These are phyloP conservation scores for Fusarium mundagurra DNA, from an alignment of 2,329 filamentous ascomycete genomes.

Conservation along the genomic window DNA sequence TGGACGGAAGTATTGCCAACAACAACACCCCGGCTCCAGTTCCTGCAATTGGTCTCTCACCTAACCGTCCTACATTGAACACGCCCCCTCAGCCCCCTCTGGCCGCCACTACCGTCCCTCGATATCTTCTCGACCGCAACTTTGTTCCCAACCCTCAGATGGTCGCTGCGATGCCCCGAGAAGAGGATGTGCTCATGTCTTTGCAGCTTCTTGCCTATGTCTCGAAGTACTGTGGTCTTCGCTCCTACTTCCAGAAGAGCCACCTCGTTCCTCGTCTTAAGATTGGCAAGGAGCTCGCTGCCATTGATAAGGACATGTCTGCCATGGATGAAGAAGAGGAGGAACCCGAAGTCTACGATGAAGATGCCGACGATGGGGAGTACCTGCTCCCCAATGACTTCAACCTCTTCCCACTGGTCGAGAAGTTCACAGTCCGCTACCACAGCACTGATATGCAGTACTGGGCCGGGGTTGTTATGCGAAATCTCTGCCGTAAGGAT, in stretches of 20 bases:
- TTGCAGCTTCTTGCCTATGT: slow-evolving; percentile 96
- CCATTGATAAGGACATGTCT: slow-evolving; percentile 66
- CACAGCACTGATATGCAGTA: slow-evolving; percentile 99
- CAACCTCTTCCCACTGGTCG: slow-evolving; percentile 97
- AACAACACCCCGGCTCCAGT: slow-evolving; percentile 73
- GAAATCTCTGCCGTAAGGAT: slow-evolving; percentile 97
- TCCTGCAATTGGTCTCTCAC: slow-evolving; percentile 77
- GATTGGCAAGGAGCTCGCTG: slow-evolving; percentile 84
- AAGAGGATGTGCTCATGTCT: slow-evolving; percentile 98
- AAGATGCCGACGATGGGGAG: slow-evolving; percentile 79
- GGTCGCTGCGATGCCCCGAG: slow-evolving; percentile 90
- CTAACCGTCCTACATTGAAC: slow-evolving; percentile 74
- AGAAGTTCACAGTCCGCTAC: slow-evolving; percentile 97
- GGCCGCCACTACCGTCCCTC: slow-evolving; percentile 76
- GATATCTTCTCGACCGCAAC: slow-evolving; percentile 81
- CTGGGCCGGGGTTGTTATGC: slow-evolving; percentile 99
- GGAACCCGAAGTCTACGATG: slow-evolving; percentile 50
- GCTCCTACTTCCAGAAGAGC: slow-evolving; percentile 93
- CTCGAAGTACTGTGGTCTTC: slow-evolving; percentile 96
- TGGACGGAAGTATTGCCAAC: slow-evolving; percentile 87
- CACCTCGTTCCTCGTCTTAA: slow-evolving; percentile 93
- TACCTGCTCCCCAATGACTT: slow-evolving; percentile 93
- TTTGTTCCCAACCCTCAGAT: slow-evolving; percentile 76
- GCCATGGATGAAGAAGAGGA: slow-evolving; percentile 57
- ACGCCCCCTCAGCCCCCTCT: slow-evolving; percentile 80